Percentiles rank a stretch among this genome's conserved stretches.
Evolutionary conservation across 1,284 basidiomycete species (phyloP).

Genomic region (Apiotrichum akiyoshidainum): DNA sequence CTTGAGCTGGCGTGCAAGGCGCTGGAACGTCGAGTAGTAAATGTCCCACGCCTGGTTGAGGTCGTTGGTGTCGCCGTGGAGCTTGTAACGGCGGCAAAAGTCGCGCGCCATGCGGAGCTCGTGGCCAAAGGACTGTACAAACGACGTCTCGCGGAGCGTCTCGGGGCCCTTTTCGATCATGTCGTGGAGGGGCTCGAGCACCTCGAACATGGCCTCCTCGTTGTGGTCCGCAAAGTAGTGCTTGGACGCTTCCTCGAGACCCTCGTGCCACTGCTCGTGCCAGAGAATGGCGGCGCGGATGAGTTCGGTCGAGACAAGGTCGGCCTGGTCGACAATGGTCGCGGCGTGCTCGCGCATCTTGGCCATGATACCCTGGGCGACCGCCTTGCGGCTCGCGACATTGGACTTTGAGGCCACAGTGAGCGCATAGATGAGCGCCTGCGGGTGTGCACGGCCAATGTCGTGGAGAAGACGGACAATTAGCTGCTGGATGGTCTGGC

Average conservation of each 20-base stretch:
- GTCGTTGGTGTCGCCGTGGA: constrained; percentile 82
- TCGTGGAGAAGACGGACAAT: constrained; percentile 88
- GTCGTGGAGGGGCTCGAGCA: constrained; percentile 89
- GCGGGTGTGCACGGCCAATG: constrained; percentile 94
- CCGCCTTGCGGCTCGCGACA: constrained; percentile 73
- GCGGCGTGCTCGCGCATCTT: constrained; percentile 91
- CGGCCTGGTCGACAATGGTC: constrained; percentile 86
- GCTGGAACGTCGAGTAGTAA: constrained; percentile 97
- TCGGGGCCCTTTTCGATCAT: constrained; percentile 87
- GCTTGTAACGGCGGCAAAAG: constrained; percentile 80
- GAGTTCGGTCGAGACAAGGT: constrained; percentile 88
- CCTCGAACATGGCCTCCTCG: constrained; percentile 97
- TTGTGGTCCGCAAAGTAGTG: constrained; percentile 98
- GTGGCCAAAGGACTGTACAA: constrained; percentile 89
- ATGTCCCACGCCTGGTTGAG: constrained; percentile 99
- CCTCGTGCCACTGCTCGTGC: constrained; percentile 99
- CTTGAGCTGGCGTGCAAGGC: constrained; percentile 90
- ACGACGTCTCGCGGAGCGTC: constrained; percentile 92
- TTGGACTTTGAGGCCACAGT: constrained; percentile 98
- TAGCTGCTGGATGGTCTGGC: constrained; percentile 77
- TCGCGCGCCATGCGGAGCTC: constrained; percentile 94
- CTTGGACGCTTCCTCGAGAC: constrained; percentile 94
- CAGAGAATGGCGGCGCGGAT: constrained; percentile 97
- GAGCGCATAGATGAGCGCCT: constrained; percentile 96
- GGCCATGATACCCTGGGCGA: constrained; percentile 85